Evolutionary conservation across 495 filamentous ascomycete genomes (phyloP), one percentile per base, ranked within the genome.

Genomic region (Parathielavia appendiculata): DNA sequence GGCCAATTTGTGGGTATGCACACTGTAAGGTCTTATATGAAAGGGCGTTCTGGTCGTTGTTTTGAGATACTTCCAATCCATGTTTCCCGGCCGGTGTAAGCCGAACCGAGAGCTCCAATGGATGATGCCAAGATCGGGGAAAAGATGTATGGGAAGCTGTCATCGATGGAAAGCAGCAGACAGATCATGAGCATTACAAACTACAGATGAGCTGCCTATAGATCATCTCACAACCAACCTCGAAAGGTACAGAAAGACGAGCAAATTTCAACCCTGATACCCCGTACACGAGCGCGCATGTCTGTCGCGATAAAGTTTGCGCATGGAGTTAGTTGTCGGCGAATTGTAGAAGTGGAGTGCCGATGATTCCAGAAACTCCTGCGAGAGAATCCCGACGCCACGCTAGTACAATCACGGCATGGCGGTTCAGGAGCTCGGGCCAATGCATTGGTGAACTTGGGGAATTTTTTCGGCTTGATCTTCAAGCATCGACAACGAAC

Each of bases 341-440:
- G n/a, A n/a, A n/a, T n/a, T n/a, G n/a, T n/a, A n/a, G n/a, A 8
- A 40, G 66, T 65, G 66, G 63, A 52, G 53, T 63, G 60, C 65
- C 48, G 68, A 70, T 69, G 64, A 52, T 70, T 70, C 68, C 64
- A 70, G 68, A 70, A 70, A 59, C 64, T 60, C 19, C 59, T 58
- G 36, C 35, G 51, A 61, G 56, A 23, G 10, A 17, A 51, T 56
- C 34, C n/a, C 46, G 30, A 30, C 13, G 9, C 30, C 9, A 35
- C 60, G 49, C 68, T 68, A 70, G 53, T 17, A 36, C 68, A 32
- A n/a, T 56, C 54, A 19, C 11, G 30, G 57, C 13, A 43, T 65
- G 66, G 64, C 58, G 57, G 20, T 22, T 5, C 30, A 39, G 68
- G 60, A 69, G 68, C 68, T 70, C 66, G 68, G 66, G 62, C 68